Conservation (phyloP, 2,329 filamentous ascomycete genomes). For the Botryotinia globosa region DNA sequence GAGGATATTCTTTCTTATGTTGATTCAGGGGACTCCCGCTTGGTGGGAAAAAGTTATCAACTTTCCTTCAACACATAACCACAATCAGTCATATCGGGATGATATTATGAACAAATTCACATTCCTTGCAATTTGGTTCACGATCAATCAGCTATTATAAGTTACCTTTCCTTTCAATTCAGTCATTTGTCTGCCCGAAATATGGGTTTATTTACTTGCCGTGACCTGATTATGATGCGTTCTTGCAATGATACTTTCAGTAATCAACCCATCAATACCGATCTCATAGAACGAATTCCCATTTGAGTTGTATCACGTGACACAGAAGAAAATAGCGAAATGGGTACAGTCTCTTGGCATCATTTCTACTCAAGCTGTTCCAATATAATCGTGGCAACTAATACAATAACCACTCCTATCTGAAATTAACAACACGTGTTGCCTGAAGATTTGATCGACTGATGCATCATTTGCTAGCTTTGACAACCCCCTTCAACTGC, state of each 20-base stretch:
- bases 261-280: too few relatives aligned
- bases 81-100: slow-evolving; percentile 2
- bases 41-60: not conserved
- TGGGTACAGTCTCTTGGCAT: not conserved
- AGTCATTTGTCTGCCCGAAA: slow-evolving; percentile 1
- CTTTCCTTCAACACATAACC: not conserved
- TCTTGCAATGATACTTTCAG: not conserved
- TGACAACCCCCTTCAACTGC: not conserved
- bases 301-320: not conserved
- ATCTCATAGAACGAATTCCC: too few relatives aligned
- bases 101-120: not conserved
- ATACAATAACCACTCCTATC: not conserved
- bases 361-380: not conserved
- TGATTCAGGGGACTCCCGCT: not conserved
- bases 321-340: not conserved
- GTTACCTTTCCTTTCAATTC: not conserved
- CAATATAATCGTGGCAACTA: not conserved
- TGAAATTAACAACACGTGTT: not conserved
- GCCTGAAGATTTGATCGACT: not conserved
- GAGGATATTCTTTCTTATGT: not conserved
- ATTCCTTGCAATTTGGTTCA: not conserved
- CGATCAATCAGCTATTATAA: not conserved
- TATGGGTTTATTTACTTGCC: not conserved
- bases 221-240: not conserved
- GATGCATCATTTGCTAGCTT: not conserved